These are phyloP conservation scores for Dalbergia oliveri DNA, from an alignment of 306 rosid genomes.

Conservation along the genomic window DNA sequence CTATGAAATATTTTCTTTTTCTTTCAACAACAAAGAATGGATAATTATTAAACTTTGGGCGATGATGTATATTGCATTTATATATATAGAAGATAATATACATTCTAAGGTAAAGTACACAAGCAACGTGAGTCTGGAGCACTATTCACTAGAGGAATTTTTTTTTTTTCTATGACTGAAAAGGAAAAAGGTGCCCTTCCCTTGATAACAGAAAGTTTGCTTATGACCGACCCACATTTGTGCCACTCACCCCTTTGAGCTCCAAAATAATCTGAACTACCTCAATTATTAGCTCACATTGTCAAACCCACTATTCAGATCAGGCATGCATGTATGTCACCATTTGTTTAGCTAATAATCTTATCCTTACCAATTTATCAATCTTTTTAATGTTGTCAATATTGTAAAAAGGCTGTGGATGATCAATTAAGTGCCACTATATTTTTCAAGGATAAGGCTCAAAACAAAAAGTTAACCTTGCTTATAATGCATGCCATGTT, in stretches of 20 bases:
- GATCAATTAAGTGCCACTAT: not conserved
- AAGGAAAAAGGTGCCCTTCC: slow-evolving; percentile 21
- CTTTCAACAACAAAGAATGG: not conserved
- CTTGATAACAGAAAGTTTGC: slow-evolving; percentile 31
- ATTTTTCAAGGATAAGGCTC: slow-evolving; percentile 20
- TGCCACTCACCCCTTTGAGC: slow-evolving; percentile 38
- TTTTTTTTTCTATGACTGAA: not conserved
- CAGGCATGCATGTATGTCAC: not conserved
- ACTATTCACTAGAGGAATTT: not conserved
- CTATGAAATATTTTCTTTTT: slow-evolving; percentile 12
- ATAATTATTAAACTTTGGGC: not conserved
- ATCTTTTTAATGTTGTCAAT: slow-evolving; percentile 12
- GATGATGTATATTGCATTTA: not conserved
- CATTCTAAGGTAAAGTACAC: not conserved
- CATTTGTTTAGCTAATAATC: not conserved
- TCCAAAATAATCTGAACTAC: slow-evolving; percentile 24
- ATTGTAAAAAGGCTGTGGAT: not conserved
- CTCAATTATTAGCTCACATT: slow-evolving; percentile 18
- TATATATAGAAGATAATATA: slow-evolving; percentile 9
- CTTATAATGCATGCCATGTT: not conserved
- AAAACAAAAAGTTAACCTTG: not conserved
- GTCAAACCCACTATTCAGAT: not conserved
- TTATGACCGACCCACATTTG: slow-evolving; percentile 46
- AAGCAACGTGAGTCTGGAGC: not conserved
- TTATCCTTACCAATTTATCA: slow-evolving; percentile 19